Percentiles rank a stretch among this genome's conserved stretches.
phyloP scores from a whole-genome alignment of 345 rosid species.

The Erodium maritimum region DNA sequence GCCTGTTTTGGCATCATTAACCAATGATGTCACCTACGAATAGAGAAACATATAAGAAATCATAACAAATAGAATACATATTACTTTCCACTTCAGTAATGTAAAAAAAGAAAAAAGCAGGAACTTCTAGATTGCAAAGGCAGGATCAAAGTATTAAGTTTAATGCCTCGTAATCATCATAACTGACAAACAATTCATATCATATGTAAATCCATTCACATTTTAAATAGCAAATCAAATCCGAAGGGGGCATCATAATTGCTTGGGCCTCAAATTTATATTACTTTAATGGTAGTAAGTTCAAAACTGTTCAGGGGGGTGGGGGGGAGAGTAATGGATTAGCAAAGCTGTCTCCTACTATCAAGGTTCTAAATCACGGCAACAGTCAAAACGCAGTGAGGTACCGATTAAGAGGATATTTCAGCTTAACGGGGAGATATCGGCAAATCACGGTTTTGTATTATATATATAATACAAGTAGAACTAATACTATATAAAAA shows the following conservation, averaged over 20 bases:
- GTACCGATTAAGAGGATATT: no score
- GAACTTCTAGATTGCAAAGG: not conserved
- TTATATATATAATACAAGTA: no score
- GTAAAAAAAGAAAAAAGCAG: slow-evolving; percentile 1
- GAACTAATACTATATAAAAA: no score
- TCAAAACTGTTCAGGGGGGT: not conserved
- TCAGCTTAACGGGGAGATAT: no score
- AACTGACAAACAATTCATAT: not conserved
- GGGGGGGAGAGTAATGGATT: not conserved
- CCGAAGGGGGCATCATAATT: not conserved
- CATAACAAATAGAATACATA: not conserved
- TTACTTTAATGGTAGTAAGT: not conserved
- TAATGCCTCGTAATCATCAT: not conserved
- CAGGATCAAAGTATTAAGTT: not conserved
- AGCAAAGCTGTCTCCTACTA: not conserved
- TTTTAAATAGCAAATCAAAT: no score
- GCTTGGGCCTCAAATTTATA: not conserved
- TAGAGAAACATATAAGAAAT: not conserved
- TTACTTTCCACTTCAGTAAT: not conserved
- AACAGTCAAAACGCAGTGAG: no score
- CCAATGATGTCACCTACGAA: slow-evolving; percentile 57
- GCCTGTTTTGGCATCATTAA: slow-evolving; percentile 65
- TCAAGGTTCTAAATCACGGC: no score
- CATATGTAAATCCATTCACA: not conserved
- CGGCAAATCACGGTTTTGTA: no score